Percentiles rank a stretch among this genome's conserved stretches.
Conservation (phyloP, 345 rosid genomes). For the Iberis pinnata region DNA sequence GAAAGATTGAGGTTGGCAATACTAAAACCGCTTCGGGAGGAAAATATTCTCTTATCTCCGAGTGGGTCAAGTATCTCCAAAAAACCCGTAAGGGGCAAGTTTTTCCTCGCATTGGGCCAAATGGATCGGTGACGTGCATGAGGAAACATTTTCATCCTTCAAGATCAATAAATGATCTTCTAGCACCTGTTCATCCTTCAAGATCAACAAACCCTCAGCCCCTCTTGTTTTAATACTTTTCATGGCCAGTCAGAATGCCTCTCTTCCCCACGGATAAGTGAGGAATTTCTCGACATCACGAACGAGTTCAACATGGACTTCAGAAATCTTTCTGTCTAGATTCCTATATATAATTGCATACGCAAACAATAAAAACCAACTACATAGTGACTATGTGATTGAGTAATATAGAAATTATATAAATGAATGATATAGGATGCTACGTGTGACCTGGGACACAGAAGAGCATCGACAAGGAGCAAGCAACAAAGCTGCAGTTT, state of each 20-base stretch:
- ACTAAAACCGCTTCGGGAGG: too few species aligned
- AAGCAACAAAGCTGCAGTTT: neutral
- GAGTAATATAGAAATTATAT: neutral
- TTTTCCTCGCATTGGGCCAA: too few species aligned
- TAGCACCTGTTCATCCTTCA: too few species aligned
- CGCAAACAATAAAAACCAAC: constrained; percentile 5
- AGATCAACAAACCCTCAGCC: constrained; percentile 3
- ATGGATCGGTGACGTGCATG: too few species aligned
- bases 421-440: neutral
- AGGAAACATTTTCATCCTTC: too few species aligned
- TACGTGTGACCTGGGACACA: neutral
- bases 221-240: neutral
- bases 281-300: neutral
- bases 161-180: too few species aligned
- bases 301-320: constrained; percentile 1
- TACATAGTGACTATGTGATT: constrained; percentile 1
- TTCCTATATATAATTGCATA: neutral
- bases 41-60: too few species aligned
- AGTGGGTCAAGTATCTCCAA: too few species aligned
- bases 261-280: constrained; percentile 1
- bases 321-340: neutral
- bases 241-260: neutral
- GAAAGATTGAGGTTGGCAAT: too few species aligned
- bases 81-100: too few species aligned
- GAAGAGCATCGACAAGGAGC: neutral